Base-by-base conservation (phyloP, 129 eudicot species). In the Flaveria brownii region DNA sequence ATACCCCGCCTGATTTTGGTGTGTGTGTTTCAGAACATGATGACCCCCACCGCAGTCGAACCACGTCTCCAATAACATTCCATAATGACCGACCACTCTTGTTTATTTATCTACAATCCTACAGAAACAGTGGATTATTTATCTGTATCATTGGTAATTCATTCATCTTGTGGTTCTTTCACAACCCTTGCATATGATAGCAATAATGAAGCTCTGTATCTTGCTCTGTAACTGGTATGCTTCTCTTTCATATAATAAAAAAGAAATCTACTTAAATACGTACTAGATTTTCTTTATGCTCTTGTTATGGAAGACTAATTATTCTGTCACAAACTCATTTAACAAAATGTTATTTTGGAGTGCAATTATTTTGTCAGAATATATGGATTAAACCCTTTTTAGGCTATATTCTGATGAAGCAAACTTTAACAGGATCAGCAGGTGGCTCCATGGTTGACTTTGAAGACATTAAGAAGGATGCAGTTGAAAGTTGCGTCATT, bases 61-160 rank as follows among this genome's bases (percentile, higher is more conserved):
- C 77, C 54, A 91, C 78, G 79, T 89, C 96, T 56, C 87, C 77
- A 20, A 91, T 78, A 13, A 88, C 74, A 83, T 86, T 84, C 98
- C 98, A 94, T 80, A 94, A 63, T 26, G 93, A 85, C 81, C 88
- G 86, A 45, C 98, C 90, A 17, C 50, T 87, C 84, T 84, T 87
- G 82, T 70, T 88, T 22, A 61, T 26, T 66, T 80, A 63, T 16
- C 85, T n/a, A 23, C 30, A 62, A 80, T 79, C 65, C 63, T 64
- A 46, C 51, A 14, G 81, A 63, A 68, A 2, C 69, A 17, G 20
- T 59, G 46, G 71, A 20, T 51, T 68, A 39, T 43, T 6, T 60
- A n/a, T 81, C 22, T 20, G 22, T 20, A 20, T 20, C 22, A 20
- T 20, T 20, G 22, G 22, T 0, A 0, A 20, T 20, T 20, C 22